A percentile compares a stretch with the other conserved stretches of the same genome.
These are phyloP conservation scores for Malassezia globosa DNA, from an alignment of 1,284 basidiomycete species.

Conservation along the genomic window DNA sequence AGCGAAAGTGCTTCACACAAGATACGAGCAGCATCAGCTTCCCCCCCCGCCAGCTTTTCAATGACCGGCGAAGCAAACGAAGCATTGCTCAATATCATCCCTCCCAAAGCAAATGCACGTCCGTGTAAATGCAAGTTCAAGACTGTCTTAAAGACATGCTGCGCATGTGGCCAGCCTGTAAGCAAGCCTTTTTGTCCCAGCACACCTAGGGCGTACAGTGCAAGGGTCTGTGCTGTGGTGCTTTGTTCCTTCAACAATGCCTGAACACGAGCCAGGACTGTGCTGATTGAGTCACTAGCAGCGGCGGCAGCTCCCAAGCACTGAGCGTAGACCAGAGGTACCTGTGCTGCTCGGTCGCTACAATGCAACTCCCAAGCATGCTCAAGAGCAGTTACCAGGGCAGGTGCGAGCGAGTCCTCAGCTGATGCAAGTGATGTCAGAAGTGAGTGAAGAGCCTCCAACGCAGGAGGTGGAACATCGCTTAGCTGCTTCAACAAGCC, in stretches of 20 bases:
- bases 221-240: constrained; percentile 21
- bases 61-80: constrained; percentile 39
- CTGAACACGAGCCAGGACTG: constrained; percentile 17
- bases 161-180: constrained; percentile 23
- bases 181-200: constrained; percentile 35
- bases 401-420: not conserved
- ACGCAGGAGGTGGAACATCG: not conserved
- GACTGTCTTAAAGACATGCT: constrained; percentile 19
- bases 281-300: constrained; percentile 16
- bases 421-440: not conserved
- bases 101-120: constrained; percentile 54
- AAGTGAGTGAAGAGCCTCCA: constrained; percentile 1
- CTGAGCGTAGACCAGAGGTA: constrained; percentile 45
- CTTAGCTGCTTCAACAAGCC: not conserved
- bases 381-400: not conserved
- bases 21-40: constrained; percentile 52
- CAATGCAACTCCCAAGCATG: constrained; percentile 3
- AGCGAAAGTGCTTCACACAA: constrained; percentile 86
- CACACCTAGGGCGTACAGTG: constrained; percentile 28
- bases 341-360: not conserved
- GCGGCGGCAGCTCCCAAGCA: constrained; percentile 33
- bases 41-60: not conserved
- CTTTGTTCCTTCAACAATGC: not conserved
- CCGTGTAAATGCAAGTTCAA: constrained; percentile 27
- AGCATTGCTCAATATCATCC: constrained; percentile 83